A percentile compares a stretch with the other conserved stretches of the same genome.
Conservation (phyloP, 2,329 filamentous ascomycete genomes). For the Diaporthe longicolla region DNA sequence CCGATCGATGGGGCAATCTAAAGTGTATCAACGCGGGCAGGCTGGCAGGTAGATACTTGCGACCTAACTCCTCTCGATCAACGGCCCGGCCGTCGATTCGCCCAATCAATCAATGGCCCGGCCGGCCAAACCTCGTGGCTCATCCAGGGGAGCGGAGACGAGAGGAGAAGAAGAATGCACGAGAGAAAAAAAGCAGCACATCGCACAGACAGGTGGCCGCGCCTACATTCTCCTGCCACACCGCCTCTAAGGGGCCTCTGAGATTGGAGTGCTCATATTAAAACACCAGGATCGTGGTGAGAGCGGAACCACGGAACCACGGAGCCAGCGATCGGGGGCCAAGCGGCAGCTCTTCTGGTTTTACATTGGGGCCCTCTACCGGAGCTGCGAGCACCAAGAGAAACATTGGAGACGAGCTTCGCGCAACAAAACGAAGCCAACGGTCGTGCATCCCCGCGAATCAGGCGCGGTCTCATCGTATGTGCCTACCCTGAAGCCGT, state of each 20-base stretch:
- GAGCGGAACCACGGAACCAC: slow-evolving; percentile 8
- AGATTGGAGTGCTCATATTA: slow-evolving; percentile 12
- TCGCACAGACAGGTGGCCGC: slow-evolving; percentile 25
- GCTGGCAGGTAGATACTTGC: background rate
- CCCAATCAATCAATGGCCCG: background rate
- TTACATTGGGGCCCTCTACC: background rate
- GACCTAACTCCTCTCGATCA: slow-evolving; percentile 3
- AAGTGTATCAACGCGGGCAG: background rate
- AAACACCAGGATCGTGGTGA: slow-evolving; percentile 2
- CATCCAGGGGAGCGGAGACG: slow-evolving; percentile 31
- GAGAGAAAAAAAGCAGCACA: slow-evolving; percentile 18
- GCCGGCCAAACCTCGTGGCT: slow-evolving; percentile 24
- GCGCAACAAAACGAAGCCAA: slow-evolving; percentile 1
- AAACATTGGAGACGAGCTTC: background rate
- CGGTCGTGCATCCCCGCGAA: slow-evolving; percentile 20
- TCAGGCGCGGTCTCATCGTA: slow-evolving; percentile 32
- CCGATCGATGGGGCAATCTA: slow-evolving; percentile 20
- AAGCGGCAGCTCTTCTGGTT: background rate
- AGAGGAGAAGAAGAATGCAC: slow-evolving; percentile 5
- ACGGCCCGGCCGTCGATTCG: slow-evolving; percentile 10
- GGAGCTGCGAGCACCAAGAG: background rate
- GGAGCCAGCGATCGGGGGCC: background rate
- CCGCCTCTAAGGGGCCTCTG: slow-evolving; percentile 21
- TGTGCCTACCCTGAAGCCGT: slow-evolving; percentile 27
- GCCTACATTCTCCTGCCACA: background rate